Conservation (phyloP, 345 rosid genomes). For the Ceriops tagal region DNA sequence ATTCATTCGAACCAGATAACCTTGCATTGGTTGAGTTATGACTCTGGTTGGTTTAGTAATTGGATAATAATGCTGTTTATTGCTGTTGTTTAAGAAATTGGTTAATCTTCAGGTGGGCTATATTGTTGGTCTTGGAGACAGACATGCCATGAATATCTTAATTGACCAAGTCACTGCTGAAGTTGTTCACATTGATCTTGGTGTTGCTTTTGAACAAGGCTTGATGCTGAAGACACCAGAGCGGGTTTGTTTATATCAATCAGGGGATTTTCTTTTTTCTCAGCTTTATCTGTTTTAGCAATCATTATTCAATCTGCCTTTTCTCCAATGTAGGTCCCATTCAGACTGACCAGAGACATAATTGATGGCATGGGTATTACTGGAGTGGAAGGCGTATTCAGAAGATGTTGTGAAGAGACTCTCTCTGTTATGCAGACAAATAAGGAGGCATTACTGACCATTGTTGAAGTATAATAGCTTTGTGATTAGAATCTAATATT, state of each 20-base stretch:
- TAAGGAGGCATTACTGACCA: slow-evolving; percentile 92
- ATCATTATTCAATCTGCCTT: neutral
- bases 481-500: neutral
- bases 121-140: slow-evolving; percentile 97
- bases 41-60: neutral
- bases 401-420: slow-evolving; percentile 97
- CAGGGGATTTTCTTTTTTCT: slow-evolving; percentile 9
- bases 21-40: neutral
- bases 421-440: slow-evolving; percentile 91
- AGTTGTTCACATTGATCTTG: slow-evolving; percentile 98
- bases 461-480: slow-evolving; percentile 70
- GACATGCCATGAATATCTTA: slow-evolving; percentile 88
- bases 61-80: neutral
- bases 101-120: slow-evolving; percentile 71
- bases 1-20: neutral
- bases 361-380: slow-evolving; percentile 97
- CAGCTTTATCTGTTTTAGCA: slow-evolving; percentile 8
- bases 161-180: slow-evolving; percentile 97
- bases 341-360: slow-evolving; percentile 91
- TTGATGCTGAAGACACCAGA: slow-evolving; percentile 97
- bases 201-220: slow-evolving; percentile 99
- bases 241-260: slow-evolving; percentile 50
- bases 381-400: slow-evolving; percentile 95
- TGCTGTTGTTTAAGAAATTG: neutral
- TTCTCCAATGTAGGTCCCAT: slow-evolving; percentile 63